Conservation (phyloP, 805 yeast genomes). For the Nakazawaea laoshanensis region DNA sequence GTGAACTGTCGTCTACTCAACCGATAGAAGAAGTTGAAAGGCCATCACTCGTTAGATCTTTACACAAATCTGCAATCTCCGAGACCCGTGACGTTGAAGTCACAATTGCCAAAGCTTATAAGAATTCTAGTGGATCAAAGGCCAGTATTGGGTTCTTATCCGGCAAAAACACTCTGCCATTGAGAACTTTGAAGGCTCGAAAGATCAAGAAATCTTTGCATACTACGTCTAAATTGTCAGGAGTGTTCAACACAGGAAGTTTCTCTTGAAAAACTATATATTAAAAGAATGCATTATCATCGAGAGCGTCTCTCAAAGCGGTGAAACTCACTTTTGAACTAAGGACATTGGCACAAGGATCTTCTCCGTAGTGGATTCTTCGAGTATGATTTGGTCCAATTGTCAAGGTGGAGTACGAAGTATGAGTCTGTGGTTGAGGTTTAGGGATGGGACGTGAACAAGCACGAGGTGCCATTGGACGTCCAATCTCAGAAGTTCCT, state of each 20-base stretch:
- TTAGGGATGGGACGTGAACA: too few relatives aligned
- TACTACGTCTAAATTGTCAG: conserved; percentile 9
- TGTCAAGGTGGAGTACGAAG: conserved; percentile 29
- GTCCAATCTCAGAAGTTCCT: too few relatives aligned
- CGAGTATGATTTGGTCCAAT: conserved; percentile 33
- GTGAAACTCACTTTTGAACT: conserved; percentile 34
- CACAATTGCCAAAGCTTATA: conserved; percentile 43
- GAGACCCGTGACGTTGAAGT: conserved; percentile 37
- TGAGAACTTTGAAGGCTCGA: conserved; percentile 6
- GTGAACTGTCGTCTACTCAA: background rate
- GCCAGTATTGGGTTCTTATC: conserved; percentile 53
- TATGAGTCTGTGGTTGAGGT: conserved; percentile 1
- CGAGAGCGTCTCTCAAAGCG: conserved; percentile 39
- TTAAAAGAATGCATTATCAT: conserved; percentile 11
- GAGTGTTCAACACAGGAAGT: conserved; percentile 12
- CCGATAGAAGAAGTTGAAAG: conserved; percentile 19
- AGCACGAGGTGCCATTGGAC: too few relatives aligned
- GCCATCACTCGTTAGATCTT: conserved; percentile 30
- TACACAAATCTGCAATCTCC: conserved; percentile 23
- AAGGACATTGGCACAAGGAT: conserved; percentile 23
- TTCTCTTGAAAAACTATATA: conserved; percentile 10
- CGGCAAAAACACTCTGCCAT: conserved; percentile 15
- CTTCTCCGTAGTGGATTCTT: conserved; percentile 33
- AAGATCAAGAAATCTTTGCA: conserved; percentile 14
- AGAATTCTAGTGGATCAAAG: conserved; percentile 44